Percentiles rank a stretch among this genome's conserved stretches.
Evolutionary conservation across 2,329 filamentous ascomycete species (phyloP).

Genomic region (Helotiales sp.): DNA sequence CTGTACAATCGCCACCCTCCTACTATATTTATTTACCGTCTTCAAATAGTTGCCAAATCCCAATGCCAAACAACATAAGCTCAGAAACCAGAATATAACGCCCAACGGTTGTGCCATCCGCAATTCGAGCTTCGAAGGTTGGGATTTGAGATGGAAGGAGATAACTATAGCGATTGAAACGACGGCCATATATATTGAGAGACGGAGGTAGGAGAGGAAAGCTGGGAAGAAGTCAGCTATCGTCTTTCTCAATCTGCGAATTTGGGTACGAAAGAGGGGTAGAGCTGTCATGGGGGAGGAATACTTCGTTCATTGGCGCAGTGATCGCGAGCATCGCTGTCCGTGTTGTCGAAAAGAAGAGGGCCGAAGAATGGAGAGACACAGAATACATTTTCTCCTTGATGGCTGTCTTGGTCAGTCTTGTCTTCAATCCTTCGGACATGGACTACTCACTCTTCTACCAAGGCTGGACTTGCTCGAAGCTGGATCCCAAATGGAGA

Average conservation of each 20-base stretch:
- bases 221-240: constrained; percentile 2
- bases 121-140: constrained; percentile 70
- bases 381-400: constrained; percentile 27
- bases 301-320: constrained; percentile 50
- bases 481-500: constrained; percentile 50
- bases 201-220: constrained; percentile 29
- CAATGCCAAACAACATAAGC: constrained; percentile 71
- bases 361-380: constrained; percentile 44
- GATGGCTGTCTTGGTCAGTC: constrained; percentile 14
- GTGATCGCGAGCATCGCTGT: constrained; percentile 62
- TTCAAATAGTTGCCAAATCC: constrained; percentile 88
- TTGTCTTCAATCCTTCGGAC: neutral
- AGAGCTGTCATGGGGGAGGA: neutral
- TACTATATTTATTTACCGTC: constrained; percentile 77
- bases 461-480: constrained; percentile 42
- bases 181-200: constrained; percentile 69
- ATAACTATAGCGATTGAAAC: constrained; percentile 88
- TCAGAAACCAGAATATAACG: constrained; percentile 82
- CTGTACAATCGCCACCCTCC: constrained; percentile 81
- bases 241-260: neutral
- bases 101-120: constrained; percentile 82
- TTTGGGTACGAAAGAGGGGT: no score
- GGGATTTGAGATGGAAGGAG: constrained; percentile 83
- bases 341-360: constrained; percentile 65
- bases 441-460: constrained; percentile 10